Evolutionary conservation across 495 filamentous ascomycete genomes (phyloP), one percentile per base, ranked within the genome.

Genomic region (Aspergillus leporis): DNA sequence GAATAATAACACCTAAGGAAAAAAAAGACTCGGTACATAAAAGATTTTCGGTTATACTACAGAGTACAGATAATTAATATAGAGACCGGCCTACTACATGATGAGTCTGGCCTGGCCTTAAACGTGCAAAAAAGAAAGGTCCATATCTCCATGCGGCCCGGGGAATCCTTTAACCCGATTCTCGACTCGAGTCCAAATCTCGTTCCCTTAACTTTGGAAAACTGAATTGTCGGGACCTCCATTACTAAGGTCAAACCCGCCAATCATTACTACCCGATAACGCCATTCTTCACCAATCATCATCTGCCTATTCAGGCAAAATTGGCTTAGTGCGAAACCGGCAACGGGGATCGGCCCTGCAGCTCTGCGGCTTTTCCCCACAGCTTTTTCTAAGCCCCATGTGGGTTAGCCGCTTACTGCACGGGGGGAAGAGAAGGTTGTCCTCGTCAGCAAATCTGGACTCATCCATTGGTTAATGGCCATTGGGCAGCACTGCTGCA

Each of bases 301-400:
- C 53, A 3, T 14, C 38, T 5, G n/a, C 0, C n/a, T 10, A 6
- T 18, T 30, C 10, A 14, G 10, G 19, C 51, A 32, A 58, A 66
- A 62, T 51, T 25, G 55, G 69, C 30, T 38, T 72, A 69, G 69
- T 58, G 69, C 53, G 18, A 60, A 46, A 55, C 59, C 46, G 63
- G 60, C 55, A 67, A 67, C 68, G 66, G 66, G 66, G 68, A 71
- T 69, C 67, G 61, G 66, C 66, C 60, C 61, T 67, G 68, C 68
- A 71, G 63, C 56, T 45, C 55, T 59, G 59, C 61, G 59, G 64
- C 58, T 48, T 57, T 59, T 64, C 66, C 63, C 66, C 66, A 66
- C 60, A 65, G 30, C 59, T 38, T 55, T 51, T 50, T 50, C 51
- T 28, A 21, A 58, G 47, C 40, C 56, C 60, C 60, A 50, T 49